Percentiles rank a stretch among this genome's conserved stretches.
These are phyloP conservation scores for Tylopilus orsonianus DNA, from an alignment of 1,284 basidiomycete genomes.

Conservation along the genomic window DNA sequence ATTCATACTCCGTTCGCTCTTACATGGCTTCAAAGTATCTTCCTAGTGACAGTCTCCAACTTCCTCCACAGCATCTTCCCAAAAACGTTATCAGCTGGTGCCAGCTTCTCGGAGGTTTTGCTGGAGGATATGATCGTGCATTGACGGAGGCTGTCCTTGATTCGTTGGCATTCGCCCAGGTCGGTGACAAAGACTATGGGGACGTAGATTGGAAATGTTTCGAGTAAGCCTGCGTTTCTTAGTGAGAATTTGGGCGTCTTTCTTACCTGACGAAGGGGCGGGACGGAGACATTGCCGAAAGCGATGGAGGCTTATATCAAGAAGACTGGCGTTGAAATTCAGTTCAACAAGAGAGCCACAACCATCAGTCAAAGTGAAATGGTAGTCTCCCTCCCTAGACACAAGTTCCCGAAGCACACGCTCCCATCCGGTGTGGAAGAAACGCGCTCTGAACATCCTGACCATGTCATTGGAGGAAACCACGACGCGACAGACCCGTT, in stretches of 20 bases:
- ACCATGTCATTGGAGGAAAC: neutral
- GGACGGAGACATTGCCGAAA: constrained; percentile 19
- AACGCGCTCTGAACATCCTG: neutral
- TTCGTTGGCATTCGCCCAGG: constrained; percentile 14
- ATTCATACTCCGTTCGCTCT: constrained; percentile 16
- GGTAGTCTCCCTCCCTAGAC: neutral
- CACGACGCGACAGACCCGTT: neutral
- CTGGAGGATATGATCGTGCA: constrained; percentile 16
- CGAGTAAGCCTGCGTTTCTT: constrained; percentile 6
- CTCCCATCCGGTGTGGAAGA: neutral
- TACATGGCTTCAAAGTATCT: constrained; percentile 24
- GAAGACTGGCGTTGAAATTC: neutral
- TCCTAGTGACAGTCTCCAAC: constrained; percentile 13
- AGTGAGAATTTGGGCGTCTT: neutral
- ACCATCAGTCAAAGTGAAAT: constrained; percentile 6
- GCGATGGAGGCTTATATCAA: constrained; percentile 18
- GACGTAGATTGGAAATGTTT: constrained; percentile 27
- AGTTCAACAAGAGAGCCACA: constrained; percentile 9
- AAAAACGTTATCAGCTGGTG: constrained; percentile 26
- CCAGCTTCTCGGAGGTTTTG: constrained; percentile 14
- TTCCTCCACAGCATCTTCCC: constrained; percentile 16
- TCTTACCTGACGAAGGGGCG: constrained; percentile 16
- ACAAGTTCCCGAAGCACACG: neutral
- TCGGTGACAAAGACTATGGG: constrained; percentile 3
- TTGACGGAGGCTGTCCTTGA: constrained; percentile 22